phyloP scores from a whole-genome alignment of 306 rosid genomes.

The Macrotyloma uniflorum region DNA sequence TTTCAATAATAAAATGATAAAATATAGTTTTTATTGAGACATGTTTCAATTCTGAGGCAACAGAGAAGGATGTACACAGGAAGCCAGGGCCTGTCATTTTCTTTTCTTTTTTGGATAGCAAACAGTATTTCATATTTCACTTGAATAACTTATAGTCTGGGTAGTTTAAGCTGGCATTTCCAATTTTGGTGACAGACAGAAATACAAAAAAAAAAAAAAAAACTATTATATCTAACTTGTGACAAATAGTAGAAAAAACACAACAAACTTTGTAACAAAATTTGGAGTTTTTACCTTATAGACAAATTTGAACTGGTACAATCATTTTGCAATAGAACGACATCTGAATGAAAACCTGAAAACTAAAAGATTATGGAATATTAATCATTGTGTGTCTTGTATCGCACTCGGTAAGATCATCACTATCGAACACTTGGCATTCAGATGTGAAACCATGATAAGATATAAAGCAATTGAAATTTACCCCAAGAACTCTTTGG shows the following conservation, averaged over 20 bases:
- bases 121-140: constrained; percentile 5
- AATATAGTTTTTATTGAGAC: background rate
- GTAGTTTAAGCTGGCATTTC: constrained; percentile 18
- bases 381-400: constrained; percentile 40
- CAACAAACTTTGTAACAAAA: background rate
- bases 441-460: constrained; percentile 46
- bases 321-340: constrained; percentile 43
- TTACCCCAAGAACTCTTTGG: constrained; percentile 49
- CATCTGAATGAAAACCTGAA: constrained; percentile 50
- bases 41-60: constrained; percentile 3
- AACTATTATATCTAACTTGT: constrained; percentile 1
- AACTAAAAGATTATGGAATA: constrained; percentile 43
- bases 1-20: too few relatives aligned
- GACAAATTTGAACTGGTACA: constrained; percentile 53
- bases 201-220: background rate
- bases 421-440: constrained; percentile 45
- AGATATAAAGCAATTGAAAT: constrained; percentile 57
- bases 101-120: background rate
- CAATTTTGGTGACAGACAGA: background rate
- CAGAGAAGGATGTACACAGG: constrained; percentile 9
- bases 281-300: constrained; percentile 58
- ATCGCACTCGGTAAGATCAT: constrained; percentile 41
- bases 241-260: background rate
- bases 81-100: constrained; percentile 7
- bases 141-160: background rate